Base-by-base conservation (phyloP, 345 rosid genomes). In the Geranium brycei region DNA sequence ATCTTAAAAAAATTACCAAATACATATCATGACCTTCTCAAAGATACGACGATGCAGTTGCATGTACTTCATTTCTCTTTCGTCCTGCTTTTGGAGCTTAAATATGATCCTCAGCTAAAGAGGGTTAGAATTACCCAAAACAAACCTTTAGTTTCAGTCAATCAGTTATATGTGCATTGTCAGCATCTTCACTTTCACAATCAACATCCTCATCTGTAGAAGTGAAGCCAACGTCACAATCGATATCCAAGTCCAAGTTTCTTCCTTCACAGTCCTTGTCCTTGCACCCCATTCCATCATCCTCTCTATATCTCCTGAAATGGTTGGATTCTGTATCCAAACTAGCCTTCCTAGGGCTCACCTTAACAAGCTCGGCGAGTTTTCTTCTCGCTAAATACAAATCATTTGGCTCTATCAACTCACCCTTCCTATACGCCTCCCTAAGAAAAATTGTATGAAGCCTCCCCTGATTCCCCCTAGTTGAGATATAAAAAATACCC, bases 381-480 rank as follows among this genome's bases (percentile, higher is more conserved):
- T 71, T 90, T 74, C 97, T 85, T 78, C 96, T 80, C 0, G 95
- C 93, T 77, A 84, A 75, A 71, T 92, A 89, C 72, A 92, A 74
- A 64, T 77, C 82, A 77, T 91, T 87, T 0, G 93, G 95, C 65
- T 88, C 92, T 6, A 87, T 65, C 74, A 93, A 61, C 69, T 88
- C 91, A 62, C 97, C 96, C 67, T 64, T 93, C 81, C 75, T 81
- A 79, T 85, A 91, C 2, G 81, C 86, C 75, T 93, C 97, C 77
- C 97, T 80, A 7, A 93, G 78, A 80, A 93, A 93, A 74, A 93
- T 89, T 0, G 95, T 91, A 31, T 93, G 99, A 75, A 93, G 95
- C 68, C 88, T 93, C 75, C 99, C 97, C 5, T 75, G 82, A 74
- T 93, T 91, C 66, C 99, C 99, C 72, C 99, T 83, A 0, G 97